phyloP scores from a whole-genome alignment of 1,284 basidiomycete species.

The Sanghuangporus sanghuang region DNA sequence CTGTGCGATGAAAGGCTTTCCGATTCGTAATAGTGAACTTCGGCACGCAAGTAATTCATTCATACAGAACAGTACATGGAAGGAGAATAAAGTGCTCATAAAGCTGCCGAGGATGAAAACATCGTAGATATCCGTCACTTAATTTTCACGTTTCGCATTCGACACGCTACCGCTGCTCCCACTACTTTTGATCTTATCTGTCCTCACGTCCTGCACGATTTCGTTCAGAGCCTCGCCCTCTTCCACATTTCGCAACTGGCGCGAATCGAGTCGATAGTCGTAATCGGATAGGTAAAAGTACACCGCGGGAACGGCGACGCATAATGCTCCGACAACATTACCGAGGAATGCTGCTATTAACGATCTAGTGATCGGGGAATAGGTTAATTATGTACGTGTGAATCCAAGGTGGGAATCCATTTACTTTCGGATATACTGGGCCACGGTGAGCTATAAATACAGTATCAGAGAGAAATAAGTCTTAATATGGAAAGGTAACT shows the following conservation, averaged over 20 bases:
- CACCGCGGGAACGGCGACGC: slow-evolving; percentile 56
- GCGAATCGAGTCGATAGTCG: slow-evolving; percentile 21
- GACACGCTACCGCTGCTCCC: neutral
- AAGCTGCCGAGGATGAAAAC: no score
- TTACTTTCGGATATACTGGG: slow-evolving; percentile 64
- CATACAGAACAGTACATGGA: neutral
- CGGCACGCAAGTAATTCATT: neutral
- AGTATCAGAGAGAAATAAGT: slow-evolving; percentile 10
- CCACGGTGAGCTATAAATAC: slow-evolving; percentile 43
- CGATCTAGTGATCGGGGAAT: slow-evolving; percentile 32
- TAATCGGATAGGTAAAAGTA: slow-evolving; percentile 60
- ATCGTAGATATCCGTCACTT: neutral
- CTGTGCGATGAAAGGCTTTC: no score
- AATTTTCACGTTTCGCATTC: slow-evolving; percentile 9
- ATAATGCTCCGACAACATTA: slow-evolving; percentile 62
- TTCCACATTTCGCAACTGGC: slow-evolving; percentile 14
- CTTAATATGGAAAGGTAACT: slow-evolving; percentile 9
- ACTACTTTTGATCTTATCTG: slow-evolving; percentile 5
- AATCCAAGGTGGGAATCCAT: slow-evolving; percentile 17
- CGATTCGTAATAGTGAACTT: no score
- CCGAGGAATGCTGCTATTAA: slow-evolving; percentile 64
- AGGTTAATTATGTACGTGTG: neutral
- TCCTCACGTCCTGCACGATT: neutral
- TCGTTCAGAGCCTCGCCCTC: slow-evolving; percentile 19
- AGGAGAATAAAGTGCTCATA: neutral